Conservation (phyloP, 495 filamentous ascomycete genomes). For the Sphaerosporella brunnea region DNA sequence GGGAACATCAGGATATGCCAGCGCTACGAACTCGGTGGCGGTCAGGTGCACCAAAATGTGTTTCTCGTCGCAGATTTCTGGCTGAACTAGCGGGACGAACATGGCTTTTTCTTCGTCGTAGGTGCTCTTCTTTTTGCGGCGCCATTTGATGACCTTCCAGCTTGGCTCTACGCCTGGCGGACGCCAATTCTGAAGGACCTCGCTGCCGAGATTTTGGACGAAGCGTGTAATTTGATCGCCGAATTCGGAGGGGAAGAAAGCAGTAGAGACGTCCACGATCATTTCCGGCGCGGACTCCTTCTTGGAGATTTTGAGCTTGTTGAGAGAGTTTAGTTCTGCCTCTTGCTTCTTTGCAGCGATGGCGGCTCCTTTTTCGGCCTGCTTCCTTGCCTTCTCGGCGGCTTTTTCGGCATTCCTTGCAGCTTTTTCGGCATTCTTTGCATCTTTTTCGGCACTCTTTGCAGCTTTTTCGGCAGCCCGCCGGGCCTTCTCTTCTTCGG, state of each 20-base stretch:
- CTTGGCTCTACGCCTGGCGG: slow-evolving; percentile 32
- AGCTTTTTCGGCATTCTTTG: neutral
- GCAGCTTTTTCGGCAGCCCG: neutral
- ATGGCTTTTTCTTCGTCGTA: slow-evolving; percentile 44
- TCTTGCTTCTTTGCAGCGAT: slow-evolving; percentile 45
- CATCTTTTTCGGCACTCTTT: neutral
- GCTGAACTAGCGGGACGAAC: slow-evolving; percentile 47
- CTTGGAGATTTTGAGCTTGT: slow-evolving; percentile 58
- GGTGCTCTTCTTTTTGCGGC: slow-evolving; percentile 44
- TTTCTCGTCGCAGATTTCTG: slow-evolving; percentile 38
- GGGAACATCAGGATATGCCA: slow-evolving; percentile 31
- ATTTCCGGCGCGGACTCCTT: slow-evolving; percentile 63
- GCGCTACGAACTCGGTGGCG: slow-evolving; percentile 50
- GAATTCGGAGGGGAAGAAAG: slow-evolving; percentile 34
- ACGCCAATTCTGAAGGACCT: slow-evolving; percentile 31
- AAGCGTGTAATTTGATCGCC: slow-evolving; percentile 36
- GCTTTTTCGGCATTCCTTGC: neutral
- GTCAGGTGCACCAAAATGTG: slow-evolving; percentile 50
- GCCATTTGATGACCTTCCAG: slow-evolving; percentile 55
- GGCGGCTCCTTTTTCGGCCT: slow-evolving; percentile 37
- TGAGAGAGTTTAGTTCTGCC: slow-evolving; percentile 53
- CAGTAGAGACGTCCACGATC: slow-evolving; percentile 56
- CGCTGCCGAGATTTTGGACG: slow-evolving; percentile 39
- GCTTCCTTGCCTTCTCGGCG: slow-evolving; percentile 28
- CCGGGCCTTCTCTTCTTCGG: neutral